Evolutionary conservation across 164 flowering plant species (phyloP).

Genomic region (Berberis vulgaris): DNA sequence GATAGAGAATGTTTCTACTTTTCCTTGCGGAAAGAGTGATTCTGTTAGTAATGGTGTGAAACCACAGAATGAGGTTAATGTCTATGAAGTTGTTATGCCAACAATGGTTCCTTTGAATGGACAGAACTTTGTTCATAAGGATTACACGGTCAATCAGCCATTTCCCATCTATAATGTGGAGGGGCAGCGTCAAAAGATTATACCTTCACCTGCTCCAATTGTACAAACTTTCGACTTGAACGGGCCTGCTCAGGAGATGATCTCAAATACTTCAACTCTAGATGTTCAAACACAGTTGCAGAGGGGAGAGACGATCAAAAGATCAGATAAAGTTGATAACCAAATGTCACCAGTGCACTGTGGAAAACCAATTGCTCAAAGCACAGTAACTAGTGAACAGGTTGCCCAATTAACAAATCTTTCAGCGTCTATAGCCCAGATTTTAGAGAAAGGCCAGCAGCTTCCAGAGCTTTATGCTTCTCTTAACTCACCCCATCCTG

Average conservation of each 20-base stretch:
- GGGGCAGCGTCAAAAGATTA: slow-evolving; percentile 5
- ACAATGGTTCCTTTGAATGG: slow-evolving; percentile 7
- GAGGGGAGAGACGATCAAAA: slow-evolving; percentile 12
- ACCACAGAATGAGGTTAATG: slow-evolving; percentile 3
- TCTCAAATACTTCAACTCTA: slow-evolving; percentile 13
- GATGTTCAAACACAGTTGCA: slow-evolving; percentile 8
- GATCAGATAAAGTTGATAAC: slow-evolving; percentile 12
- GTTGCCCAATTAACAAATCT: slow-evolving; percentile 34
- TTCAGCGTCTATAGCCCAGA: slow-evolving; percentile 49
- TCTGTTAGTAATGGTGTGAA: background rate
- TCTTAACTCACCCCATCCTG: slow-evolving; percentile 22
- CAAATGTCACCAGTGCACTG: slow-evolving; percentile 16
- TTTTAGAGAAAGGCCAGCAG: slow-evolving; percentile 40
- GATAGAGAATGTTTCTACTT: background rate
- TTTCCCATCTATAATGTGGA: slow-evolving; percentile 9
- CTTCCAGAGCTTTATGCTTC: slow-evolving; percentile 45
- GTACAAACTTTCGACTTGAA: slow-evolving; percentile 12
- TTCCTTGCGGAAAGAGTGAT: background rate
- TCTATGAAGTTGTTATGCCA: background rate
- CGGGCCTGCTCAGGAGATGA: slow-evolving; percentile 8
- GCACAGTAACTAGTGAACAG: slow-evolving; percentile 27
- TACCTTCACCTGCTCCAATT: slow-evolving; percentile 4
- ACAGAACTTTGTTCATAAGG: slow-evolving; percentile 5
- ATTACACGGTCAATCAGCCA: slow-evolving; percentile 4
- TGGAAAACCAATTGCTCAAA: slow-evolving; percentile 16